These are phyloP conservation scores for Cyclospora cayetanensis DNA, from an alignment of 169 alveolate species.

Conservation along the genomic window DNA sequence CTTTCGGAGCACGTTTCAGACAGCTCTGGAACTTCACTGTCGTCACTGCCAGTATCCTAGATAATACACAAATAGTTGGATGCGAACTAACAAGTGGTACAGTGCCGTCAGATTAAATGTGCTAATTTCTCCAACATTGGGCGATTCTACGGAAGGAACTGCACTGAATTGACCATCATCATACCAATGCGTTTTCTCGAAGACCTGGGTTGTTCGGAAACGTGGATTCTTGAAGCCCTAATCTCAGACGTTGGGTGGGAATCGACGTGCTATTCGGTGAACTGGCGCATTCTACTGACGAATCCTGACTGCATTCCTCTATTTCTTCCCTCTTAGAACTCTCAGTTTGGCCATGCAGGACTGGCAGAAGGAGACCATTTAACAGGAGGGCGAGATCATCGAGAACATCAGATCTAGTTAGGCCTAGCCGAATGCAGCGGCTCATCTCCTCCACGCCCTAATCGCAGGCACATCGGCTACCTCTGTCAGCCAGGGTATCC, in stretches of 20 bases:
- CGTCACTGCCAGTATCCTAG: constrained; percentile 33
- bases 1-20: constrained; percentile 12
- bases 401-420: background rate
- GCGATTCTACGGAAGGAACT: background rate
- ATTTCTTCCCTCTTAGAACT: background rate
- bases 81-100: background rate
- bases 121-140: background rate
- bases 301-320: background rate
- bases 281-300: background rate
- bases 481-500: background rate
- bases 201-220: background rate
- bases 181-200: constrained; percentile 23
- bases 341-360: constrained; percentile 6
- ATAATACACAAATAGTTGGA: background rate
- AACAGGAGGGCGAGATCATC: constrained; percentile 40
- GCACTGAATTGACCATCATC: background rate
- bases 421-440: constrained; percentile 51
- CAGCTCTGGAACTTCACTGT: background rate
- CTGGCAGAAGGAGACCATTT: constrained; percentile 51
- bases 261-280: constrained; percentile 13
- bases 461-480: background rate
- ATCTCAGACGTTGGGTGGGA: background rate
- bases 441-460: constrained; percentile 57
- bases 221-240: background rate
- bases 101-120: background rate